These are phyloP conservation scores for Parastagonospora avenae DNA, from an alignment of 2,329 filamentous ascomycete genomes.

Conservation along the genomic window DNA sequence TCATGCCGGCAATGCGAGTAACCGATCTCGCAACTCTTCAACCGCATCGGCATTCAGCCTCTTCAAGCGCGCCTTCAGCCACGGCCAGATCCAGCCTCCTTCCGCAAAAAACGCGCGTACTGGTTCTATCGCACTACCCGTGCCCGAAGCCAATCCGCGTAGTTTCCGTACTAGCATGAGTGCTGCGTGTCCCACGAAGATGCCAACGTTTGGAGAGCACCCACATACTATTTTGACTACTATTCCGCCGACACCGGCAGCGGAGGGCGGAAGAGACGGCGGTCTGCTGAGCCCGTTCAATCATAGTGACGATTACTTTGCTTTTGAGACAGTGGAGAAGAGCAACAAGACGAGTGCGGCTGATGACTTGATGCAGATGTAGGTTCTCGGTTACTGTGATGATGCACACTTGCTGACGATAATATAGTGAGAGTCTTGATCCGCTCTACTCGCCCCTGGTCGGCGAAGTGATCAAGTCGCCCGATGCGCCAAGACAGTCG, in stretches of 20 bases:
- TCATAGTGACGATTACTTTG: constrained; percentile 35
- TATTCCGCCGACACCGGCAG: constrained; percentile 49
- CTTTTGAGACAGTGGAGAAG: constrained; percentile 23
- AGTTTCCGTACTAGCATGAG: constrained; percentile 36
- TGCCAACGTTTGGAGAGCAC: constrained; percentile 40
- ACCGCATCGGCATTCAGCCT: constrained; percentile 33
- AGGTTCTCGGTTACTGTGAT: constrained; percentile 8
- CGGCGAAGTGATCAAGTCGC: constrained; percentile 22
- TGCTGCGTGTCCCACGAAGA: constrained; percentile 47
- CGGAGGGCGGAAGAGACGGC: constrained; percentile 18
- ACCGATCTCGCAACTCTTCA: constrained; percentile 28
- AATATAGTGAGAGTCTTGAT: constrained; percentile 33
- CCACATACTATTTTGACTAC: constrained; percentile 42
- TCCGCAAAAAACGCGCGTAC: constrained; percentile 15
- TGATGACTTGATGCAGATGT: constrained; percentile 34
- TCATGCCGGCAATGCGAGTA: constrained; percentile 16
- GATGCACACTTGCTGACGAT: constrained; percentile 6
- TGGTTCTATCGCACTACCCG: constrained; percentile 27
- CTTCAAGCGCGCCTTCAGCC: constrained; percentile 36
- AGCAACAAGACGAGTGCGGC: constrained; percentile 12
- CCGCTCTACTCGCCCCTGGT: constrained; percentile 31
- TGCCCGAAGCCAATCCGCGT: constrained; percentile 39
- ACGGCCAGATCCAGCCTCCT: constrained; percentile 19
- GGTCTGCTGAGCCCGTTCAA: constrained; percentile 46
- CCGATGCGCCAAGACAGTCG: constrained; percentile 27